Evolutionary conservation across 495 filamentous ascomycete species (phyloP), one percentile per base, ranked within the genome.

Genomic region (Xylaria acuta): DNA sequence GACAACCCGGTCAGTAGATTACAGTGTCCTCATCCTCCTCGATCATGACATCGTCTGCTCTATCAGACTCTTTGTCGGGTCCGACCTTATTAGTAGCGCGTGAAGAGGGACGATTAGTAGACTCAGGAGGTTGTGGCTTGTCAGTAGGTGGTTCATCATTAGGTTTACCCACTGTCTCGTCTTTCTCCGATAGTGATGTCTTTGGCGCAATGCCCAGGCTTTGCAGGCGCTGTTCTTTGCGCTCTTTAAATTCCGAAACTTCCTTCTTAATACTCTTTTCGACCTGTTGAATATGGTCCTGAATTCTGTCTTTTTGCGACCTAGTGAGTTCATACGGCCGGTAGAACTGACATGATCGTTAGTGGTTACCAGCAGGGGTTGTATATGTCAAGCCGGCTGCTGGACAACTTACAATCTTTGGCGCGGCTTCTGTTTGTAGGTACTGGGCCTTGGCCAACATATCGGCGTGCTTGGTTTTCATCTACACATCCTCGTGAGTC

Each of bases 1-100:
- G 45, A 36, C 2, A 56, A 22, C 20, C 18, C 59, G 25, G 25
- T 67, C 88, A 96, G 82, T 96, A 95, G 71, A 96, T 94, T 67
- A 96, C 93, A 68, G 89, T 93, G 75, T 95, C 93, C 84, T 96
- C 93, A 60, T 92, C 90, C 75, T 90, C 90, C 78, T 94, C 92
- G 62, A 90, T 83, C 77, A 93, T 84, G 62, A 92, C 82, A 76
- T 94, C 92, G 63, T 90, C 92, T 78, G 91, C 88, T 77, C 91
- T 92, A 65, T 91, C 89, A 59, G 85, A 81, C 49, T 87, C 85
- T 73, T 83, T 85, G 41, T 80, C 80, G 53, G 79, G 81, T 22
- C 73, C 74, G 60, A 64, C 69, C 70, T 79, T 76, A 70, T 73
- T 69, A 64, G 75, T 75, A 76, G 69, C 68, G 68, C 62, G 80